phyloP scores from a whole-genome alignment of 2,329 filamentous ascomycete species.

The Ophiostoma triangulosporum region DNA sequence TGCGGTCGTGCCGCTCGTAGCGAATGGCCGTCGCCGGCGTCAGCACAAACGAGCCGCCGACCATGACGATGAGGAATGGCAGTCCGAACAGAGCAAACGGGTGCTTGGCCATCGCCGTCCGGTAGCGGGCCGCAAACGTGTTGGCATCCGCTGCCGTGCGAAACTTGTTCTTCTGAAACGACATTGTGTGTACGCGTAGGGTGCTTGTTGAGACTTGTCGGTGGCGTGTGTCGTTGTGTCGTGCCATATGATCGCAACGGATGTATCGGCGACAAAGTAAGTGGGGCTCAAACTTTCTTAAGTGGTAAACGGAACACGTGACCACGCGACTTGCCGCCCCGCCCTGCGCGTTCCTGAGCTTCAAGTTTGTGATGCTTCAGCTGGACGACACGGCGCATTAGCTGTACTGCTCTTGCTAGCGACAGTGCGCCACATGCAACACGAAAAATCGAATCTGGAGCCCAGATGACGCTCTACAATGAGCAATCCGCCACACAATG shows the following conservation, averaged over 20 bases:
- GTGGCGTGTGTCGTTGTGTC: background rate
- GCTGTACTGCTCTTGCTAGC: background rate
- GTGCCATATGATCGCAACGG: too few relatives aligned
- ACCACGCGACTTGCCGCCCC: conserved; percentile 5
- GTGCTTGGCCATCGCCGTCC: conserved; percentile 56
- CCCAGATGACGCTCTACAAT: conserved; percentile 7
- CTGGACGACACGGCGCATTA: background rate
- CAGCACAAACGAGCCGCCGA: conserved; percentile 84
- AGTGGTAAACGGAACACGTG: conserved; percentile 2
- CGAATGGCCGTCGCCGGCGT: conserved; percentile 87
- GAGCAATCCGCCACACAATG: conserved; percentile 8
- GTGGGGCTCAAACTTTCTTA: background rate
- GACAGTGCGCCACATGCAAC: background rate
- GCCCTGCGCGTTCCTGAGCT: conserved; percentile 1
- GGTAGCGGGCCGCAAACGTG: conserved; percentile 63
- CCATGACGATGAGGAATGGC: conserved; percentile 80
- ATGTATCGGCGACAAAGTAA: too few relatives aligned
- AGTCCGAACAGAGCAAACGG: conserved; percentile 90
- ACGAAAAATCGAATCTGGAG: background rate
- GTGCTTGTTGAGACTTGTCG: background rate
- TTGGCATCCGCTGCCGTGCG: conserved; percentile 51
- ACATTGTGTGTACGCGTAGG: conserved; percentile 8
- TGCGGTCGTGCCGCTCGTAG: conserved; percentile 86
- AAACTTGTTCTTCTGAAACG: conserved; percentile 60
- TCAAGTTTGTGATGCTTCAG: background rate